A percentile compares a stretch with the other conserved stretches of the same genome.
Evolutionary conservation across 768 basidiomycete genomes (phyloP).

Genomic region (Piloderma croceum): DNA sequence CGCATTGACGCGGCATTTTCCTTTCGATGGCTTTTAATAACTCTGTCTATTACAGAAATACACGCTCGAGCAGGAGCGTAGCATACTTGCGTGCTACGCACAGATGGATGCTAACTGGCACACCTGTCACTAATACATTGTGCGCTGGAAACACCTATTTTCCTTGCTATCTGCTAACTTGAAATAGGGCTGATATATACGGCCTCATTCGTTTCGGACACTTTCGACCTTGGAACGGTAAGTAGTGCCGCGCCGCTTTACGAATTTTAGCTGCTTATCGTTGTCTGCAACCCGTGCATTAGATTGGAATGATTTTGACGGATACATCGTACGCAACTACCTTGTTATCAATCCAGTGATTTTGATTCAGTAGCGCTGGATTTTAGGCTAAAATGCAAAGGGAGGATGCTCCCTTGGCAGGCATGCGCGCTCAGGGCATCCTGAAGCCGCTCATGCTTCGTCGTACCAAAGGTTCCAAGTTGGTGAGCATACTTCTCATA

Average conservation of each 20-base stretch:
- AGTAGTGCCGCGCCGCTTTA: no score
- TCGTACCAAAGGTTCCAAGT: conserved; percentile 59
- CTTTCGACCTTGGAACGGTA: conserved; percentile 66
- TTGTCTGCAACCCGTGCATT: no score
- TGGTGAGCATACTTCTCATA: no score
- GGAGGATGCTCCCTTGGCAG: conserved; percentile 56
- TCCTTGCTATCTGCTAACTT: background rate
- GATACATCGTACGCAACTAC: conserved; percentile 45
- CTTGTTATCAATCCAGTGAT: no score
- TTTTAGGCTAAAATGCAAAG: conserved; percentile 47
- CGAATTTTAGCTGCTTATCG: no score
- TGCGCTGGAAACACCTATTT: conserved; percentile 20
- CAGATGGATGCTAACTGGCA: conserved; percentile 77
- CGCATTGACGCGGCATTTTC: conserved; percentile 1
- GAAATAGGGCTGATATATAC: conserved; percentile 58
- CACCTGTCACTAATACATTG: conserved; percentile 69
- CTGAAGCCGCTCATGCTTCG: conserved; percentile 64
- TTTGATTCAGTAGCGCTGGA: no score
- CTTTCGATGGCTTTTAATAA: background rate
- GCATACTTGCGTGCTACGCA: conserved; percentile 59
- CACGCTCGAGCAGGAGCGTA: conserved; percentile 52
- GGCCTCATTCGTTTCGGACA: conserved; percentile 64
- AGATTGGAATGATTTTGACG: conserved; percentile 66
- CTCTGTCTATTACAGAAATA: conserved; percentile 31
- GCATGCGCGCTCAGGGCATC: conserved; percentile 60